Evolutionary conservation across 2,329 filamentous ascomycete species (phyloP).

Genomic region (Neofusicoccum parvum): DNA sequence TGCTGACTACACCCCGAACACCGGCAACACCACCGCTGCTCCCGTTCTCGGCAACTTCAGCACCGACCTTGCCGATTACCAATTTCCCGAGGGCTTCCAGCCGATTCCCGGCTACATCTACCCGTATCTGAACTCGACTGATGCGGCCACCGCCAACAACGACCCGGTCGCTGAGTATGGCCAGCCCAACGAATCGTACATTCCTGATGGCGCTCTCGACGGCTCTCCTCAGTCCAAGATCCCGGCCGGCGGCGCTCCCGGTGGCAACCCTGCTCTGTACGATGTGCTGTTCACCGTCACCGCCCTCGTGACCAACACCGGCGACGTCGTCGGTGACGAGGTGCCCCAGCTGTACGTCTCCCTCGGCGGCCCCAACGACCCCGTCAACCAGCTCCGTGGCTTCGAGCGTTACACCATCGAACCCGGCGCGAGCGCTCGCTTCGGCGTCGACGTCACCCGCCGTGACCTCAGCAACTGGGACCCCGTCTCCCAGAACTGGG

Average conservation of each 20-base stretch:
- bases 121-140: constrained; percentile 68
- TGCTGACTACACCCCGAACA: constrained; percentile 60
- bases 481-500: constrained; percentile 77
- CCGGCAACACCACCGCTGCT: constrained; percentile 64
- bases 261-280: constrained; percentile 66
- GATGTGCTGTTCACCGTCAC: constrained; percentile 69
- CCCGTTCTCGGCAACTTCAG: constrained; percentile 67
- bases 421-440: constrained; percentile 67
- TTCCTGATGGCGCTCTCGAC: constrained; percentile 62
- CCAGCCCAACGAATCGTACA: constrained; percentile 55
- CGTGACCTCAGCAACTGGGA: constrained; percentile 92
- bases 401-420: constrained; percentile 73
- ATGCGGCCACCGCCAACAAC: constrained; percentile 57
- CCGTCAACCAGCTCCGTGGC: constrained; percentile 67
- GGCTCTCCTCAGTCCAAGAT: constrained; percentile 57
- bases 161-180: constrained; percentile 62
- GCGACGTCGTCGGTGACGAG: constrained; percentile 65
- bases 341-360: constrained; percentile 75
- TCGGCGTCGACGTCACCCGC: constrained; percentile 70
- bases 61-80: constrained; percentile 65
- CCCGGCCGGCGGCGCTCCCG: constrained; percentile 65
- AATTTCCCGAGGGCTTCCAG: constrained; percentile 64
- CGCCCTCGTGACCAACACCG: constrained; percentile 72
- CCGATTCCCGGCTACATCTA: constrained; percentile 65
- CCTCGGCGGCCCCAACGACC: constrained; percentile 76